Evolutionary conservation across 1,284 basidiomycete genomes (phyloP), one percentile per base, ranked within the genome.

Genomic region (Ustilago esculenta): DNA sequence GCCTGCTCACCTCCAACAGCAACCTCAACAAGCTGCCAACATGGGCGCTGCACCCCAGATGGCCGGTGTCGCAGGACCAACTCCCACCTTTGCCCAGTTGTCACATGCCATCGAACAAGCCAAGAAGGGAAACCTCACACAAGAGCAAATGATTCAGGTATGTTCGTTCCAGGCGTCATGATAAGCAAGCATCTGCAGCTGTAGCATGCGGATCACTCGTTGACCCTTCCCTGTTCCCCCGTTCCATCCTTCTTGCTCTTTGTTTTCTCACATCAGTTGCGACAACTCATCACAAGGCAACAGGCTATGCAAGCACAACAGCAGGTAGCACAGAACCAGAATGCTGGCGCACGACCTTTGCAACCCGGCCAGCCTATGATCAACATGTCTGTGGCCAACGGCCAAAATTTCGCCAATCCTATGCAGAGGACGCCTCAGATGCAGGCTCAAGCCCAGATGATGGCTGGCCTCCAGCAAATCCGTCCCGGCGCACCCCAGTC

Each of bases 221-320:
- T n/a, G n/a, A n/a, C n/a, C n/a, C n/a, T n/a, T n/a, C n/a, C n/a
- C n/a, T n/a, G n/a, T 47, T 41, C 40, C 23, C 4, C n/a, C 33
- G 33, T 20, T 9, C 17, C 37, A 21, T 45, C 25, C 25, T 11
- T 20, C 11, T 27, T 15, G 20, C 35, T 23, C 20, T 14, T 29
- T n/a, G 23, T 30, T 17, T 7, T 12, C 15, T 14, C 23, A 5
- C 23, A 33, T 35, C 34, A 71, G 68, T 42, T 71, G 40, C 56
- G 68, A 35, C 68, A 71, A 49, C 54, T 65, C 14, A 71, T 71
- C 53, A 60, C 63, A 15, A 53, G 72, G 24, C 72, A 63, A 35
- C 72, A 66, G 44, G 59, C 60, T 12, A 69, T 70, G 58, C 71
- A 73, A 25, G 65, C 72, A 21, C 73, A 76, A 51, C 73, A 75